A percentile compares a stretch with the other conserved stretches of the same genome.
phyloP scores from a whole-genome alignment of 2,329 filamentous ascomycete species.

The Sporothrix schenckii region DNA sequence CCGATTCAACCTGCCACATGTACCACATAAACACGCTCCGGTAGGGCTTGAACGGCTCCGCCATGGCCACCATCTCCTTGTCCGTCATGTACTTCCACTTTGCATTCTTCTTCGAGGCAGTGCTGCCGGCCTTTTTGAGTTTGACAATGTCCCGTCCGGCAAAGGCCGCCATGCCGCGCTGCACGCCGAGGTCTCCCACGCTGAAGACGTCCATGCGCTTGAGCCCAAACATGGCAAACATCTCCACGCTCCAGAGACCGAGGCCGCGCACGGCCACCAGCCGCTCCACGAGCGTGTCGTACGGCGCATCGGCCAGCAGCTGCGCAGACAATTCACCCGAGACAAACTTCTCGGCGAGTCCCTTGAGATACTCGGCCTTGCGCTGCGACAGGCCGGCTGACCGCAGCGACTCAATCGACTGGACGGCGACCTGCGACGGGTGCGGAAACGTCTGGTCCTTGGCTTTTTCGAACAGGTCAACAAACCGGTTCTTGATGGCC shows the following conservation, averaged over 20 bases:
- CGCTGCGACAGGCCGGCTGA: conserved; percentile 87
- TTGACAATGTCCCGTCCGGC: conserved; percentile 80
- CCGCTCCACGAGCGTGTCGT: conserved; percentile 82
- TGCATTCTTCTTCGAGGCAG: conserved; percentile 69
- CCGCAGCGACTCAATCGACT: conserved; percentile 68
- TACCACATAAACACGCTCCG: conserved; percentile 97
- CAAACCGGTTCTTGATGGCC: conserved; percentile 84
- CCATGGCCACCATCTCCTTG: conserved; percentile 83
- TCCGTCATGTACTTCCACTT: conserved; percentile 99
- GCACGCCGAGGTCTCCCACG: conserved; percentile 88
- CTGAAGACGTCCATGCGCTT: conserved; percentile 95
- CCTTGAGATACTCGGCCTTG: conserved; percentile 93
- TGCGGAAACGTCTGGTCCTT: conserved; percentile 64
- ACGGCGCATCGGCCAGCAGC: conserved; percentile 75
- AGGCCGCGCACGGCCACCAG: conserved; percentile 85
- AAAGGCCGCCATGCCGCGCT: conserved; percentile 90
- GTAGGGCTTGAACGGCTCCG: conserved; percentile 81
- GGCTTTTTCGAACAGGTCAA: conserved; percentile 64
- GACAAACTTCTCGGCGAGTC: conserved; percentile 79
- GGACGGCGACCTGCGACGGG: conserved; percentile 70
- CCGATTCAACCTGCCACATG: conserved; percentile 87
- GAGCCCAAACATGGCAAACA: conserved; percentile 96
- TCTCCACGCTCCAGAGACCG: conserved; percentile 90
- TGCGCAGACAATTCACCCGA: conserved; percentile 72
- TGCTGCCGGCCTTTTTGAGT: conserved; percentile 63